These are phyloP conservation scores for Croton laevigatus DNA, from an alignment of 441 rosid species.

Conservation along the genomic window DNA sequence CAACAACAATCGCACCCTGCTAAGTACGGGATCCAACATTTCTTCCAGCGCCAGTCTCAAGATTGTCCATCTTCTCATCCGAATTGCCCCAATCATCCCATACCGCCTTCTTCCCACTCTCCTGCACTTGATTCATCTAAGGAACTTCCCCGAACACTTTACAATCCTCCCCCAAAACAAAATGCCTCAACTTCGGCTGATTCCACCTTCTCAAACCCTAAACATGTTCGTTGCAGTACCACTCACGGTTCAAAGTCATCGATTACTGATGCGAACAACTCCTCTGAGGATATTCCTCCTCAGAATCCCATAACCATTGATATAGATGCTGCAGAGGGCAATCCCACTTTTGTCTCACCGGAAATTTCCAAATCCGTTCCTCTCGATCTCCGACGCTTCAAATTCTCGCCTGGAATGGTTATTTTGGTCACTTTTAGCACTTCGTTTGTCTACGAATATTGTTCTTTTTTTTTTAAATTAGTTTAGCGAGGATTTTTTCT, in stretches of 20 bases:
- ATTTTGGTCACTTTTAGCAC: background rate
- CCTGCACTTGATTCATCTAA: background rate
- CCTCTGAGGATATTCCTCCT: background rate
- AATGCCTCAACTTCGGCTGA: slow-evolving; percentile 4
- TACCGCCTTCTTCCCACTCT: background rate
- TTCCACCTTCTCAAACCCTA: slow-evolving; percentile 3
- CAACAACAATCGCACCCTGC: slow-evolving; percentile 29
- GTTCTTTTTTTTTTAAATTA: background rate
- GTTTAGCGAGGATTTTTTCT: background rate
- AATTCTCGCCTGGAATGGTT: slow-evolving; percentile 95
- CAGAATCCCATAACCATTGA: slow-evolving; percentile 14
- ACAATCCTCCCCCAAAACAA: background rate
- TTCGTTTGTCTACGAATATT: background rate
- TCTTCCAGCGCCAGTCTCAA: slow-evolving; percentile 67
- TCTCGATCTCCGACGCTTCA: slow-evolving; percentile 51
- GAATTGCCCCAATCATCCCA: background rate
- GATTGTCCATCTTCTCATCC: background rate
- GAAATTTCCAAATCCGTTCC: slow-evolving; percentile 48
- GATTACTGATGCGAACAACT: background rate
- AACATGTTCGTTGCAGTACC: background rate
- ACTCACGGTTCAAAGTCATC: background rate
- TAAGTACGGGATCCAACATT: slow-evolving; percentile 83
- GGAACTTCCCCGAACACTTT: background rate
- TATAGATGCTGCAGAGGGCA: slow-evolving; percentile 22
- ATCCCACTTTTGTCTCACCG: slow-evolving; percentile 47